A percentile compares a stretch with the other conserved stretches of the same genome.
These are phyloP conservation scores for Suillus paluster DNA, from an alignment of 768 basidiomycete genomes.

Conservation along the genomic window DNA sequence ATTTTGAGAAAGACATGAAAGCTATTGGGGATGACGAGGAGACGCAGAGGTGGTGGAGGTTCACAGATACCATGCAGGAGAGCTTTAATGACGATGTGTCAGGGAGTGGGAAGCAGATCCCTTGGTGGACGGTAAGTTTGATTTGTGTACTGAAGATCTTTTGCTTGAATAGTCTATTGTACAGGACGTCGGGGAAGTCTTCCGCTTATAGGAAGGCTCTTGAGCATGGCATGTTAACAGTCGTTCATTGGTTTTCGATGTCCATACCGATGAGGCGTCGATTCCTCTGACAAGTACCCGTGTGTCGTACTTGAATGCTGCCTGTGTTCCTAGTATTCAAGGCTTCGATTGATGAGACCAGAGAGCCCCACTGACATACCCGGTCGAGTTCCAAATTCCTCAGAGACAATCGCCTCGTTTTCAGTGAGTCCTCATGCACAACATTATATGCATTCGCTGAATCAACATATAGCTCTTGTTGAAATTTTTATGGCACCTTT, in stretches of 20 bases:
- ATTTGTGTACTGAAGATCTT: background rate
- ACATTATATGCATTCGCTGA: background rate
- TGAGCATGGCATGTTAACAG: too few species aligned
- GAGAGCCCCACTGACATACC: background rate
- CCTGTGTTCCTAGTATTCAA: too few species aligned
- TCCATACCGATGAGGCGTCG: too few species aligned
- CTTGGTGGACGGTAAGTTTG: slow-evolving; percentile 63
- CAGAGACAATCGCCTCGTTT: background rate
- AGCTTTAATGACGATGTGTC: slow-evolving; percentile 70
- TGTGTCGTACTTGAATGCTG: too few species aligned
- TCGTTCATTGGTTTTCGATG: background rate
- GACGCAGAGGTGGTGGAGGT: slow-evolving; percentile 77
- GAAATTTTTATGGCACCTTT: too few species aligned
- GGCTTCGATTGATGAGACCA: too few species aligned
- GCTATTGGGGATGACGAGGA: slow-evolving; percentile 62
- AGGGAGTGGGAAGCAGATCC: slow-evolving; percentile 67
- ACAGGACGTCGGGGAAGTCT: slow-evolving; percentile 61
- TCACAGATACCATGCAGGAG: slow-evolving; percentile 77
- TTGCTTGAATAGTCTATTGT: slow-evolving; percentile 3
- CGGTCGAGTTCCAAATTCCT: background rate
- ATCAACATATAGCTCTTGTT: too few species aligned
- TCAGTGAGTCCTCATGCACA: background rate
- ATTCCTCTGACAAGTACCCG: too few species aligned
- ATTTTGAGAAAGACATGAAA: slow-evolving; percentile 69
- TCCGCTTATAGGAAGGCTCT: too few species aligned